These are phyloP conservation scores for Akanthomyces uredinophilus DNA, from an alignment of 2,329 filamentous ascomycete species.

Conservation along the genomic window DNA sequence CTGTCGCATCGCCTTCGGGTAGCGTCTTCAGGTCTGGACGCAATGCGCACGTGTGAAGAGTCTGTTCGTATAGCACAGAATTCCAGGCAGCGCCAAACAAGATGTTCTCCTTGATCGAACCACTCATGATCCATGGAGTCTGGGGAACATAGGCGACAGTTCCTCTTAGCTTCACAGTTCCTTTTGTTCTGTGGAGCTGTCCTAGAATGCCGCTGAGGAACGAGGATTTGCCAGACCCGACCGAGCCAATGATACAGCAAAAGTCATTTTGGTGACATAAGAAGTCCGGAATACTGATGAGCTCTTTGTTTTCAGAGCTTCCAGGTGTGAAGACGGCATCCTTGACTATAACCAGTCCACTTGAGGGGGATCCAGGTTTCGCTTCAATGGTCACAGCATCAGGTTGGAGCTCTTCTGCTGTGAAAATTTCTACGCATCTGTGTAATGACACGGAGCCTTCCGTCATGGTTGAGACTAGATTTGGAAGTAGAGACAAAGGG, in stretches of 20 bases:
- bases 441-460: conserved; percentile 80
- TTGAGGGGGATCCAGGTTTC: conserved; percentile 63
- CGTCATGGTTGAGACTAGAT: conserved; percentile 89
- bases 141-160: conserved; percentile 83
- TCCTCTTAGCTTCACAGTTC: conserved; percentile 71
- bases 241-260: conserved; percentile 78
- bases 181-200: conserved; percentile 78
- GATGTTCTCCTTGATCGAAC: conserved; percentile 86
- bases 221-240: conserved; percentile 86
- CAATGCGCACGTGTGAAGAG: conserved; percentile 77
- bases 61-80: conserved; percentile 80
- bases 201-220: conserved; percentile 76
- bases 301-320: conserved; percentile 61
- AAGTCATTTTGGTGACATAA: conserved; percentile 79
- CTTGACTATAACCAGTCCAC: conserved; percentile 73
- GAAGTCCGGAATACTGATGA: conserved; percentile 74
- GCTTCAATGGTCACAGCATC: conserved; percentile 67
- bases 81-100: conserved; percentile 87
- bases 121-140: conserved; percentile 88
- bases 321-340: conserved; percentile 88
- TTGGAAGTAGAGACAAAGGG: conserved; percentile 78
- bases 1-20: conserved; percentile 84
- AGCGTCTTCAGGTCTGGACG: conserved; percentile 77
- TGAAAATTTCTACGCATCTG: conserved; percentile 72
- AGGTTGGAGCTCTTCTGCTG: conserved; percentile 74